Conservation (phyloP, 257 asterid genomes). For the Nicotiana knightiana region DNA sequence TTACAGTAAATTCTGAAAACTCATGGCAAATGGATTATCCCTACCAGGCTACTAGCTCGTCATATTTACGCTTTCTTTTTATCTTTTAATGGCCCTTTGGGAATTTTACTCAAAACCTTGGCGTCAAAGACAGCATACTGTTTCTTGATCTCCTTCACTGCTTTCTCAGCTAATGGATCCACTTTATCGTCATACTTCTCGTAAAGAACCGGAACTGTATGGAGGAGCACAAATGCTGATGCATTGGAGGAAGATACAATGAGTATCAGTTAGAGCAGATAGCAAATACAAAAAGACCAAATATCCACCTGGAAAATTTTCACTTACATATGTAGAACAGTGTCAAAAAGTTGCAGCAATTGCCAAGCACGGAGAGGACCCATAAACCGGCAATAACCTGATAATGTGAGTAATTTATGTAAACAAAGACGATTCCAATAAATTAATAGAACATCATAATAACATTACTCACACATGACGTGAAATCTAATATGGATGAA, state of each 20-base stretch:
- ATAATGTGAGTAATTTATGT: background rate
- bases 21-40: background rate
- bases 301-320: background rate
- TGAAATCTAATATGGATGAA: background rate
- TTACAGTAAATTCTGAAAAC: background rate
- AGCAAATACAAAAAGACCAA: background rate
- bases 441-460: background rate
- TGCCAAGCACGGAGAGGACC: conserved; percentile 65
- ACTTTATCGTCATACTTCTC: conserved; percentile 78
- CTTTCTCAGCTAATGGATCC: conserved; percentile 67
- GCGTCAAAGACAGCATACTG: conserved; percentile 58
- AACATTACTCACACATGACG: background rate
- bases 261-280: background rate
- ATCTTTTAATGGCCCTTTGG: conserved; percentile 45
- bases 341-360: conserved; percentile 76
- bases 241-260: background rate
- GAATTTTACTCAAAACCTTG: conserved; percentile 67
- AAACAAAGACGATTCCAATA: background rate
- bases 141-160: conserved; percentile 51
- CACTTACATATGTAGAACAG: conserved; percentile 62
- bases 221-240: conserved; percentile 61
- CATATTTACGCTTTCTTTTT: conserved; percentile 45
- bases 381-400: conserved; percentile 69
- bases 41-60: background rate
- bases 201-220: conserved; percentile 64